A percentile compares a stretch with the other conserved stretches of the same genome.
Evolutionary conservation across 306 rosid genomes (phyloP).

Genomic region (Acacia confusa): DNA sequence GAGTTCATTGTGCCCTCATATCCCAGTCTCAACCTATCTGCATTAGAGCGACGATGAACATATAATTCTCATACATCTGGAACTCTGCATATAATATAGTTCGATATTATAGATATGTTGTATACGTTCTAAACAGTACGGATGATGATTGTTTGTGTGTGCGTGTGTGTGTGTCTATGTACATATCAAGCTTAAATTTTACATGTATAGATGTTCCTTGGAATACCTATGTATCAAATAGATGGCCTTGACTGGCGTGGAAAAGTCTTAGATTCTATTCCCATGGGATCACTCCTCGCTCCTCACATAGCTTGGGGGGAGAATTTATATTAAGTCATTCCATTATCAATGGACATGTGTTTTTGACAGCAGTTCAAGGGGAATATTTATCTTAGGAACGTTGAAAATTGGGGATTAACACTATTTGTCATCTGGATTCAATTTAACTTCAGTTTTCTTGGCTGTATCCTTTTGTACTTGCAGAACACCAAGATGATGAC

Average conservation of each 20-base stretch:
- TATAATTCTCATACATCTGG: background rate
- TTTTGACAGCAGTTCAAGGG: background rate
- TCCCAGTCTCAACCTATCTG: background rate
- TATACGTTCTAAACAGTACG: background rate
- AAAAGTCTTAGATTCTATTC: background rate
- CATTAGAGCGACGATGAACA: background rate
- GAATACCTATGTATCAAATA: background rate
- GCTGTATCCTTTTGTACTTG: slow-evolving; percentile 17
- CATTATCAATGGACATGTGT: background rate
- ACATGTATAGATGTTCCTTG: background rate
- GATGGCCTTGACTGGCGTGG: background rate
- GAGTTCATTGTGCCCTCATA: background rate
- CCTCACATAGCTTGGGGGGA: background rate
- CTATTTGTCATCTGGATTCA: background rate
- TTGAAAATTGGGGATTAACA: background rate
- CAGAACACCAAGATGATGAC: slow-evolving; percentile 60
- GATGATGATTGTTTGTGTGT: background rate
- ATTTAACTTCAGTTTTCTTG: slow-evolving; percentile 19
- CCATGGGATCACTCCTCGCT: background rate
- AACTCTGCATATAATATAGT: background rate
- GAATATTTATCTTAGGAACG: background rate
- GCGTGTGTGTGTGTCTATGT: background rate
- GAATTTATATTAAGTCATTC: background rate
- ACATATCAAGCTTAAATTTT: background rate
- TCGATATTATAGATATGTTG: background rate